phyloP scores from a whole-genome alignment of 306 rosid species.

The Styphnolobium japonicum region DNA sequence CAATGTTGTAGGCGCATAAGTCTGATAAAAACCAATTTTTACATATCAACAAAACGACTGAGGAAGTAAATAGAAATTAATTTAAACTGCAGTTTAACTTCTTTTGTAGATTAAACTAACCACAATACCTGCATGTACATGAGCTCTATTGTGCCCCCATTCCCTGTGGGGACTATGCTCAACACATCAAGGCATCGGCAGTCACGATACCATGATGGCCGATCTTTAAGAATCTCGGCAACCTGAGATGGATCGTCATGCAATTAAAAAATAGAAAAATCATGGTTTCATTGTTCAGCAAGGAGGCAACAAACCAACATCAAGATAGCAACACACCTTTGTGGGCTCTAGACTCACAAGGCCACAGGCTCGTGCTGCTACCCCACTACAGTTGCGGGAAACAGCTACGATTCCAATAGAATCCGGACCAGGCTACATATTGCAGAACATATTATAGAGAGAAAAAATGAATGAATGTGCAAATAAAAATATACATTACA shows the following conservation, averaged over 20 bases:
- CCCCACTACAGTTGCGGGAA: slow-evolving; percentile 94
- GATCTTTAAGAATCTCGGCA: slow-evolving; percentile 93
- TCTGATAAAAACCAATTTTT: slow-evolving; percentile 39
- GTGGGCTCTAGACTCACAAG: slow-evolving; percentile 98
- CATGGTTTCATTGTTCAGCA: not conserved
- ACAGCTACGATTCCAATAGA: slow-evolving; percentile 99
- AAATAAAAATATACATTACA: not conserved
- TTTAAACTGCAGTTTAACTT: not conserved
- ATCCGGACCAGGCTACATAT: slow-evolving; percentile 99
- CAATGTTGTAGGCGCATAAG: slow-evolving; percentile 91
- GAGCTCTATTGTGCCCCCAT: slow-evolving; percentile 91
- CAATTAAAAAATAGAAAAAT: not conserved
- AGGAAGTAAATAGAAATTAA: not conserved
- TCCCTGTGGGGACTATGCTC: slow-evolving; percentile 78
- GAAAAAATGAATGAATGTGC: not conserved
- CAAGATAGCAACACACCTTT: slow-evolving; percentile 44
- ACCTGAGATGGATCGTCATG: slow-evolving; percentile 44
- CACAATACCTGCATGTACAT: slow-evolving; percentile 80
- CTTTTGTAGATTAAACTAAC: not conserved
- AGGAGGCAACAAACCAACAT: not conserved
- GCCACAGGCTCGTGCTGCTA: slow-evolving; percentile 99
- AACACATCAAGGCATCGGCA: slow-evolving; percentile 82
- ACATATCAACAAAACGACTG: not conserved
- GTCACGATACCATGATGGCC: slow-evolving; percentile 89
- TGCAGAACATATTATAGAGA: not conserved